A percentile compares a stretch with the other conserved stretches of the same genome.
phyloP scores from a whole-genome alignment of 1,284 basidiomycete species.

The Ceratobasidium sp. region DNA sequence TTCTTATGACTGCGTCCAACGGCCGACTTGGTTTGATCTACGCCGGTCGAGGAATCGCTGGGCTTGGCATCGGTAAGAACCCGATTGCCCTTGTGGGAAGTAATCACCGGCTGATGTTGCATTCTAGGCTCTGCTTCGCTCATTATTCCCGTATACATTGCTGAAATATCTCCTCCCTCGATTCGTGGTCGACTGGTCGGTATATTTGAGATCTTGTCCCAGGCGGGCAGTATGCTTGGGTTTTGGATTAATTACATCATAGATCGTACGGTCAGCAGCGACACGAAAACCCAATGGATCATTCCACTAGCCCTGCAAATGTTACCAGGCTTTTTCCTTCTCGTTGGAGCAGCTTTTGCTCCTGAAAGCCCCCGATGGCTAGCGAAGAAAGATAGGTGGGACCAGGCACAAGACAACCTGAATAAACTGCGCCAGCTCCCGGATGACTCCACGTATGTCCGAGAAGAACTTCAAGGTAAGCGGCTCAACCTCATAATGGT shows the following conservation, averaged over 20 bases:
- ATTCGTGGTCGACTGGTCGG: conserved; percentile 67
- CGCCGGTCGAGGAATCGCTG: conserved; percentile 58
- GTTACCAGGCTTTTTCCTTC: conserved; percentile 64
- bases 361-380: conserved; percentile 68
- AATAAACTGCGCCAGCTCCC: conserved; percentile 61
- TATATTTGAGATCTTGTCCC: conserved; percentile 64
- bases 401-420: conserved; percentile 61
- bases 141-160: conserved; percentile 62
- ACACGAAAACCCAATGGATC: conserved; percentile 65
- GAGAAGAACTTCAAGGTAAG: conserved; percentile 57
- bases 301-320: conserved; percentile 66
- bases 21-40: conserved; percentile 56
- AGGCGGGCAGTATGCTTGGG: conserved; percentile 60
- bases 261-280: no score
- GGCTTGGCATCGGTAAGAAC: conserved; percentile 60
- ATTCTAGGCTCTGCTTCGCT: background rate
- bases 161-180: conserved; percentile 63
- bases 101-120: background rate
- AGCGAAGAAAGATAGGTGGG: conserved; percentile 61
- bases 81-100: conserved; percentile 44
- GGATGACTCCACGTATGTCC: conserved; percentile 59
- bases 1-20: conserved; percentile 56
- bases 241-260: conserved; percentile 63
- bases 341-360: conserved; percentile 63
- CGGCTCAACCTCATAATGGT: conserved; percentile 26